Base-by-base conservation (phyloP, 1,139 yeast genomes). In the Magnusiomyces tetraspermus region DNA sequence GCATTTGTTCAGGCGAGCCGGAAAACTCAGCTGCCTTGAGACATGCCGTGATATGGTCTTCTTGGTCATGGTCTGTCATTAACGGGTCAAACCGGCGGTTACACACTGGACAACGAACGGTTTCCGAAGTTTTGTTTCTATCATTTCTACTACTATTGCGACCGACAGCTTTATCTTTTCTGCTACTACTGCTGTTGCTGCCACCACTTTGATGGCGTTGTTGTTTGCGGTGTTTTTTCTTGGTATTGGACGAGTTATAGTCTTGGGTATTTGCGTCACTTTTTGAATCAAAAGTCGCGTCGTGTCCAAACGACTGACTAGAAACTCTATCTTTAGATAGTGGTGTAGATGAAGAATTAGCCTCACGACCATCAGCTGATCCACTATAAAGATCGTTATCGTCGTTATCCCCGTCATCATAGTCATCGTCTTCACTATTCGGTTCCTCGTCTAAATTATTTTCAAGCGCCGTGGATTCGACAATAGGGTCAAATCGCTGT, bases 41-140 rank as follows among this genome's bases (percentile, higher is more conserved):
- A 65, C 97, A 92, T 11, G 73, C 72, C 58, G 76, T 80, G 21
- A 92, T 79, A 67, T 90, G 97, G 1, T 67, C 65, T 60, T 84
- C 92, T 52, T 79, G 78, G 49, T 74, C 79, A 1, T 59, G 61
- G n/a, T 45, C 46, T 11, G 48, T 28, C 40, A 43, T 13, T 21
- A 36, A 17, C 5, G 22, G 22, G n/a, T 33, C 43, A 21, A 51
- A 51, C 4, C 24, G 42, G 23, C 48, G 30, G 28, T 41, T 41
- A 38, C 53, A 51, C 37, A 51, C 51, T 2, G 53, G 53, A 22
- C 53, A 51, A 23, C 28, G 4, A n/a, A n/a, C n/a, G n/a, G n/a
- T n/a, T n/a, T n/a, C n/a, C n/a, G n/a, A n/a, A n/a, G n/a, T n/a
- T n/a, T n/a, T n/a, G n/a, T n/a, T n/a, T n/a, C n/a, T n/a, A n/a